phyloP scores from a whole-genome alignment of 805 yeast genomes.

The Saccharomyces paradoxus region DNA sequence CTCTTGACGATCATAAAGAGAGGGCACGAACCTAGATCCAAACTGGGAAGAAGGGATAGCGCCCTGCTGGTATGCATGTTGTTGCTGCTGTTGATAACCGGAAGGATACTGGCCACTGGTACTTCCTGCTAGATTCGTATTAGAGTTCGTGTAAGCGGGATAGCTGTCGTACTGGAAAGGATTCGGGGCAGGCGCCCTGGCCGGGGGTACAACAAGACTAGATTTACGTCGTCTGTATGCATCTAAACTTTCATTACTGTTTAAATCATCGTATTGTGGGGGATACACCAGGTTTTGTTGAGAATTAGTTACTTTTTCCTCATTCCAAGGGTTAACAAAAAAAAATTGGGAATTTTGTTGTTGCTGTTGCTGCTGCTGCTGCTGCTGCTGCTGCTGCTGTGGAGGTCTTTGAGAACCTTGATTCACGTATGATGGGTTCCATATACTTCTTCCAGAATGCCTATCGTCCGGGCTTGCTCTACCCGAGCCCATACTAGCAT shows the following conservation, averaged over 20 bases:
- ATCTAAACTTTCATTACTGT: conserved; percentile 5
- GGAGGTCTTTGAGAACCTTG: not conserved
- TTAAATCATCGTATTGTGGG: not conserved
- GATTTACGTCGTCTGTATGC: conserved; percentile 27
- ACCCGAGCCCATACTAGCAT: not conserved
- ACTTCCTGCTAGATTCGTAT: conserved; percentile 3
- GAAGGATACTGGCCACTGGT: conserved; percentile 4
- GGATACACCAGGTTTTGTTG: conserved; percentile 1
- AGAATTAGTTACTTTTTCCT: not conserved
- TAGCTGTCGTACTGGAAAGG: conserved; percentile 30
- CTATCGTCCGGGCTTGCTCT: not conserved
- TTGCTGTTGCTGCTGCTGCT: conserved; percentile 5
- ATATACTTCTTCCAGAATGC: conserved; percentile 4
- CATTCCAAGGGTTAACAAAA: conserved; percentile 22
- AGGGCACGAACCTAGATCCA: conserved; percentile 16
- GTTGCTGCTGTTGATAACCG: conserved; percentile 5
- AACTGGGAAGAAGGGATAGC: not conserved
- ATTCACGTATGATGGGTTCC: conserved; percentile 15
- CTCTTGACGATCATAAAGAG: conserved; percentile 19
- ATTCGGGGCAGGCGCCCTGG: conserved; percentile 38
- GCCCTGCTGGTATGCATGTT: conserved; percentile 1
- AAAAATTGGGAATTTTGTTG: conserved; percentile 8
- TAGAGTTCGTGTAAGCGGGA: not conserved
- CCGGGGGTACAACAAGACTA: conserved; percentile 35
- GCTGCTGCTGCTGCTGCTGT: not conserved